These are phyloP conservation scores for Jimgerdemannia flammicorona DNA, from an alignment of 192 early-diverging fungal species.

Conservation along the genomic window DNA sequence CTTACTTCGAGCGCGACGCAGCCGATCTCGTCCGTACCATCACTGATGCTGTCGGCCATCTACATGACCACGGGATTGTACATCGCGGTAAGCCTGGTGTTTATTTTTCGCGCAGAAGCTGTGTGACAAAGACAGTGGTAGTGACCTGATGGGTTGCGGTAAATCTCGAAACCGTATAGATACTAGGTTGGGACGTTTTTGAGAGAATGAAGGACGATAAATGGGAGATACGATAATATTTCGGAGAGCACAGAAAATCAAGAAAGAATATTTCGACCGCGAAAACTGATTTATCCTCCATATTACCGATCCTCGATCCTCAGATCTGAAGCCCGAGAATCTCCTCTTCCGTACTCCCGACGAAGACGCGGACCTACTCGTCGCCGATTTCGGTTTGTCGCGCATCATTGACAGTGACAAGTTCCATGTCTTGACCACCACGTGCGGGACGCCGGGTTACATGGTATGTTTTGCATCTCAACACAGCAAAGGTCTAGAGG, in stretches of 20 bases:
- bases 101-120: background rate
- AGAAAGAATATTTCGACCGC: too few relatives aligned
- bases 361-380: conserved; percentile 56
- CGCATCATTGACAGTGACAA: conserved; percentile 57
- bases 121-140: too few relatives aligned
- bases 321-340: conserved; percentile 75
- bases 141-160: background rate
- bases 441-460: conserved; percentile 80
- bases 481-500: too few relatives aligned
- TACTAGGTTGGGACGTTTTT: conserved; percentile 14
- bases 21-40: conserved; percentile 75
- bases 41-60: conserved; percentile 72
- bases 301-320: background rate
- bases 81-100: conserved; percentile 51
- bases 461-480: conserved; percentile 44
- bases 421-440: conserved; percentile 55
- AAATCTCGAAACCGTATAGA: conserved; percentile 62
- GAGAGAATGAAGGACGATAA: background rate
- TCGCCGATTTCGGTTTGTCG: conserved; percentile 86
- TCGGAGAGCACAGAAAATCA: too few relatives aligned
- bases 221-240: too few relatives aligned
- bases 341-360: conserved; percentile 62
- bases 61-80: conserved; percentile 85
- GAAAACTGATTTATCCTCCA: too few relatives aligned
- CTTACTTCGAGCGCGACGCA: conserved; percentile 77